Percentiles rank a stretch among this genome's conserved stretches.
Conservation (phyloP, 352 stramenopile genomes). For the Globisporangium viniferum region DNA sequence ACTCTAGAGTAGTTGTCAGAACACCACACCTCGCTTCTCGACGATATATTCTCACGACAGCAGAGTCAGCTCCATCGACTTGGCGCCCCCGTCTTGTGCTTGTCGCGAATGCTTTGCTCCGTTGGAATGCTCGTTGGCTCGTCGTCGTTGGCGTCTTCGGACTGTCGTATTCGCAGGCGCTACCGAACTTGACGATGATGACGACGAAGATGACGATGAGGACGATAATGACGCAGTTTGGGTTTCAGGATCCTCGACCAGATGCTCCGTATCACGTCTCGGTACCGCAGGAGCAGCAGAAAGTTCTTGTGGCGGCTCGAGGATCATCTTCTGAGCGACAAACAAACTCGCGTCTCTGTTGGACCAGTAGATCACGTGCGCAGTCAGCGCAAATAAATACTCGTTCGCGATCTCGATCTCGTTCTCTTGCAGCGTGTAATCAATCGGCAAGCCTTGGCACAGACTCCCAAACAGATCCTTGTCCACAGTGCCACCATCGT, state of each 20-base stretch:
- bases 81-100: background rate
- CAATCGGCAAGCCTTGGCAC: conserved; percentile 69
- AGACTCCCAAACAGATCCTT: conserved; percentile 54
- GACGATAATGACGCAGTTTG: conserved; percentile 18
- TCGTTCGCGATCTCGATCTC: conserved; percentile 94
- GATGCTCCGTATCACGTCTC: background rate
- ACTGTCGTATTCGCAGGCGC: background rate
- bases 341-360: conserved; percentile 92
- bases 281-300: conserved; percentile 4
- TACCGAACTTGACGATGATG: background rate
- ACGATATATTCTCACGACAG: background rate
- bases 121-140: background rate
- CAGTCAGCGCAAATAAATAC: conserved; percentile 90
- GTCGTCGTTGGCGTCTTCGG: conserved; percentile 13
- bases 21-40: background rate
- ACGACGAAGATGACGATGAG: conserved; percentile 1
- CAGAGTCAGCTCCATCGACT: background rate
- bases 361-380: conserved; percentile 91
- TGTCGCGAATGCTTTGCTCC: conserved; percentile 1
- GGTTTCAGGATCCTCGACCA: conserved; percentile 7
- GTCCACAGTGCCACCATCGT: conserved; percentile 38
- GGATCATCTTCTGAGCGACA: conserved; percentile 84
- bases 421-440: conserved; percentile 92
- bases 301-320: conserved; percentile 53
- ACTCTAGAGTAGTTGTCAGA: background rate